These are phyloP conservation scores for Leptodontidium sp. DNA, from an alignment of 2,329 filamentous ascomycete genomes.

Conservation along the genomic window DNA sequence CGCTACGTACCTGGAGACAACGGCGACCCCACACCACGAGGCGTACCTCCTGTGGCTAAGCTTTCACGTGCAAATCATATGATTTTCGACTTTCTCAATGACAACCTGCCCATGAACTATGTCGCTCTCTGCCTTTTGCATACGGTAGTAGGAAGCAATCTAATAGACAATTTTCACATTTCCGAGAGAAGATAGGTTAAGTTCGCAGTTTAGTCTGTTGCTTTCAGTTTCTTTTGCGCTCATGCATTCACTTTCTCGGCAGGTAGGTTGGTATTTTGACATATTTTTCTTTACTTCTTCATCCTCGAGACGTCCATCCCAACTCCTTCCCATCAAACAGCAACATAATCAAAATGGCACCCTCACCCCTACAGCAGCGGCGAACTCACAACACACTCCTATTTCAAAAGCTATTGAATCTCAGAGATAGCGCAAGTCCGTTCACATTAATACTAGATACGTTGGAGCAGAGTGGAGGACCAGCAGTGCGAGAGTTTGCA, in stretches of 20 bases:
- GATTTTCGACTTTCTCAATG: background rate
- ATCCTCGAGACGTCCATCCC: background rate
- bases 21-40: background rate
- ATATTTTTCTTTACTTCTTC: background rate
- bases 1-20: background rate
- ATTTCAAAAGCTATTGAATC: constrained; percentile 81
- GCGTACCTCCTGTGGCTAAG: constrained; percentile 3
- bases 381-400: constrained; percentile 86
- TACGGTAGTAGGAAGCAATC: no score
- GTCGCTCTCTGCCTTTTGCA: no score
- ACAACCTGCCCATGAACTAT: no score
- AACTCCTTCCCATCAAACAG: background rate
- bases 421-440: constrained; percentile 82
- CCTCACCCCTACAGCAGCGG: constrained; percentile 68
- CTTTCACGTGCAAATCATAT: constrained; percentile 7
- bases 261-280: background rate
- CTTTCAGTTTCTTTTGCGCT: no score
- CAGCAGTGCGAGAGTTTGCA: constrained; percentile 77
- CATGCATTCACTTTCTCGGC: background rate
- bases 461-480: constrained; percentile 79
- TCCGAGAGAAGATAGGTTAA: no score
- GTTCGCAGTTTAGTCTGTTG: no score
- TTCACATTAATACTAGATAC: constrained; percentile 87
- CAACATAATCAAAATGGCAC: constrained; percentile 56
- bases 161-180: no score